Evolutionary conservation across 2,329 filamentous ascomycete genomes (phyloP).

Genomic region (Claviceps pazoutovae): DNA sequence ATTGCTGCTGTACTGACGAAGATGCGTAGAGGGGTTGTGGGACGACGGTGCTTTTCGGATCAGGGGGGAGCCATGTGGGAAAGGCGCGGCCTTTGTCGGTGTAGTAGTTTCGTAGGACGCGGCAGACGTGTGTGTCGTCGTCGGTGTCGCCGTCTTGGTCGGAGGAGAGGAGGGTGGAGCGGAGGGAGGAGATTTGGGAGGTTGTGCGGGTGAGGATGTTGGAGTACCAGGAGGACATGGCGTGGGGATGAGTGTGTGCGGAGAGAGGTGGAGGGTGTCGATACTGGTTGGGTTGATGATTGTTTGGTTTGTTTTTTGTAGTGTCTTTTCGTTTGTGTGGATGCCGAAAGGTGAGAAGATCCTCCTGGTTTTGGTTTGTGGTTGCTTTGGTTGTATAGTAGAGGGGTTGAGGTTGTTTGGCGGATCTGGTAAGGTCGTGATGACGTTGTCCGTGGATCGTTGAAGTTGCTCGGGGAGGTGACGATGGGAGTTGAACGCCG

Average conservation of each 20-base stretch:
- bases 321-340: no score
- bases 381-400: no score
- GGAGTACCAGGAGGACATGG: slow-evolving; percentile 71
- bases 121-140: slow-evolving; percentile 89
- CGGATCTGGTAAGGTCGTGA: no score
- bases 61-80: slow-evolving; percentile 77
- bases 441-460: no score
- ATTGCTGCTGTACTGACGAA: slow-evolving; percentile 24
- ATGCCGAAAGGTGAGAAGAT: no score
- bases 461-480: no score
- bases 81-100: slow-evolving; percentile 70
- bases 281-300: neutral
- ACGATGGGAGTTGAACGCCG: no score
- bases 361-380: no score
- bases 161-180: slow-evolving; percentile 53
- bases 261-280: neutral
- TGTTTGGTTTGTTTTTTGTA: neutral
- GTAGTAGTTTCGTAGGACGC: slow-evolving; percentile 88
- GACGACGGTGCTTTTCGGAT: slow-evolving; percentile 47
- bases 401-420: no score
- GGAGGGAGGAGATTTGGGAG: slow-evolving; percentile 50
- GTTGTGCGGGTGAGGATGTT: slow-evolving; percentile 54
- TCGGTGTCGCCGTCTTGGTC: slow-evolving; percentile 60
- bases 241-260: slow-evolving; percentile 8
- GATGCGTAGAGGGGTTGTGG: slow-evolving; percentile 36